Base-by-base conservation (phyloP, 2,329 filamentous ascomycete genomes). In the Lojkania enalia region DNA sequence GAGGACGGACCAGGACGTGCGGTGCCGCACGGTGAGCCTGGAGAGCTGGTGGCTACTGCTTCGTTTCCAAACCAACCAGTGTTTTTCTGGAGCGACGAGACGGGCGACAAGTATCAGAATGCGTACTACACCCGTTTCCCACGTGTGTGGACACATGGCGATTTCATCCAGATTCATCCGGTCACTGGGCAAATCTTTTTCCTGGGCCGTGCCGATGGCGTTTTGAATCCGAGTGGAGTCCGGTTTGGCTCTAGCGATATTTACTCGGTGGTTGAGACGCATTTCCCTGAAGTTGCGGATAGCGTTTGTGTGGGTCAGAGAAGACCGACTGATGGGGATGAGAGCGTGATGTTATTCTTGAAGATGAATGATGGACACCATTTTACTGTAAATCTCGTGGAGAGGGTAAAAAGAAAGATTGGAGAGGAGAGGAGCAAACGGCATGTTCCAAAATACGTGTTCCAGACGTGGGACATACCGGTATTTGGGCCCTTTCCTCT, bases 191-290 rank as follows among this genome's bases (percentile, higher is more conserved):
- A 82, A 35, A 64, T 90, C 4, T 65, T 80, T 11, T 85, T 91
- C 54, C 77, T 88, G 0, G 87, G 87, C 1, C 77, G 87, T 1
- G 85, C 77, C 4, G 88, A 94, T 60, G 88, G 88, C 11, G 88
- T 94, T 2, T 71, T 94, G 39, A 94, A 94, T 61, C 88, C 88
- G 0, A 84, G 80, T 5, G 88, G 88, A 0, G 83, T 94, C 9
- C 78, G 88, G 0, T 95, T 94, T 58, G 89, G 88, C 0, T 87
- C 83, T 3, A 84, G 87, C 0, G 89, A 94, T 66, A 86, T 94
- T 23, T 95, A 94, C 66, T 79, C 78, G 11, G 85, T 91, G 1
- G 68, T 91, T 3, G 86, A 89, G 68, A 72, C 76, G 18, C 73
- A 79, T 42, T 91, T 92, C 50, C 72, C 80, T 0, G 75, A 79